phyloP scores from a whole-genome alignment of 2,329 filamentous ascomycete genomes.

The Clonostachys rhizophaga region DNA sequence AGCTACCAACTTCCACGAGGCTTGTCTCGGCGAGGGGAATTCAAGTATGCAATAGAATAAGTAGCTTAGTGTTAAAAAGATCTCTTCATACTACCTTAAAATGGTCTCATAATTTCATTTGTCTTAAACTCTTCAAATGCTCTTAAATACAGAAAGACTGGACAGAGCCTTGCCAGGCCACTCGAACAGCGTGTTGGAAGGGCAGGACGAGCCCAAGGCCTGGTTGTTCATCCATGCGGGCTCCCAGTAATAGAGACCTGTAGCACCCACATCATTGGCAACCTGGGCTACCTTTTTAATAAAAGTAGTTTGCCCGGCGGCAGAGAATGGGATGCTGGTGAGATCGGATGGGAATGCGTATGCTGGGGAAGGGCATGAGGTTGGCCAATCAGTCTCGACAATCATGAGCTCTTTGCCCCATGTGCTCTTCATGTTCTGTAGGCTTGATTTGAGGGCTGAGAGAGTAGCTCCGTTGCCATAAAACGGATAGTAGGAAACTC shows the following conservation, averaged over 20 bases:
- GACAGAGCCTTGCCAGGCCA: slow-evolving; percentile 47
- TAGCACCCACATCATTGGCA: slow-evolving; percentile 46
- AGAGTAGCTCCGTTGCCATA: slow-evolving; percentile 58
- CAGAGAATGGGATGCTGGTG: slow-evolving; percentile 54
- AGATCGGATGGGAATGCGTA: slow-evolving; percentile 58
- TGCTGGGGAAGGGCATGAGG: slow-evolving; percentile 51
- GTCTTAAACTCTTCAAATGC: background rate
- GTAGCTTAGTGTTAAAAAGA: too few species aligned
- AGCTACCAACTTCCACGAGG: too few species aligned
- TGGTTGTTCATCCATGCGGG: slow-evolving; percentile 66
- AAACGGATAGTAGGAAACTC: slow-evolving; percentile 71
- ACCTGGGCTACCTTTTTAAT: slow-evolving; percentile 53
- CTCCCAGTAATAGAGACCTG: slow-evolving; percentile 70
- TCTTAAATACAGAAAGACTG: slow-evolving; percentile 50
- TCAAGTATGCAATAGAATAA: too few species aligned
- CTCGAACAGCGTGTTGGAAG: slow-evolving; percentile 58
- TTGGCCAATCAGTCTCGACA: slow-evolving; percentile 68
- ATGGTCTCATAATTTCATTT: too few species aligned
- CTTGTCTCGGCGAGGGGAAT: too few species aligned
- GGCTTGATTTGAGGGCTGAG: slow-evolving; percentile 44
- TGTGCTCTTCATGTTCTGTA: slow-evolving; percentile 53
- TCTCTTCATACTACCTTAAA: too few species aligned
- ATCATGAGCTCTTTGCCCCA: slow-evolving; percentile 66
- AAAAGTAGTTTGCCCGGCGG: slow-evolving; percentile 58
- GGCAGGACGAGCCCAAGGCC: slow-evolving; percentile 59